Evolutionary conservation across 2,329 filamentous ascomycete species (phyloP).

Genomic region (Botrytis pseudocinerea): DNA sequence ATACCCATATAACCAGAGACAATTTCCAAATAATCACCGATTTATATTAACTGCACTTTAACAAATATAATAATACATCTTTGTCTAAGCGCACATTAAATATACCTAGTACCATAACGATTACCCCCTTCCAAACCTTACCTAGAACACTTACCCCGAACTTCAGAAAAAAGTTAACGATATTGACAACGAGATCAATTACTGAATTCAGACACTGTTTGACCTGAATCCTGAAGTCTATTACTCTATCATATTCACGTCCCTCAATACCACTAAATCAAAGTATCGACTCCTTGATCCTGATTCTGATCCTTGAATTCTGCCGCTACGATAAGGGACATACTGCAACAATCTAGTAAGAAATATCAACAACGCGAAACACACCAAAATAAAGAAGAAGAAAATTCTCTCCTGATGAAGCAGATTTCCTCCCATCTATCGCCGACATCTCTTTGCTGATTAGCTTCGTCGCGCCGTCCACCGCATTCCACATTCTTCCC

Average conservation of each 20-base stretch:
- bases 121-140: slow-evolving; percentile 17
- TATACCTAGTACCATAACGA: background rate
- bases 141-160: slow-evolving; percentile 6
- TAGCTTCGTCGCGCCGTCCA: background rate
- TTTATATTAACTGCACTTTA: background rate
- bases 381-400: background rate
- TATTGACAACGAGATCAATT: slow-evolving; percentile 11
- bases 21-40: background rate
- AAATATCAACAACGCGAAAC: slow-evolving; percentile 7
- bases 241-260: background rate
- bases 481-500: slow-evolving; percentile 18
- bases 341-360: background rate
- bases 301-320: background rate
- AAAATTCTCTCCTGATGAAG: slow-evolving; percentile 14
- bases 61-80: background rate
- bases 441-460: slow-evolving; percentile 16
- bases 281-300: background rate
- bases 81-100: slow-evolving; percentile 4
- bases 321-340: background rate
- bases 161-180: slow-evolving; percentile 6
- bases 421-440: slow-evolving; percentile 7
- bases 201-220: background rate
- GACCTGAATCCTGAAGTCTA: background rate
- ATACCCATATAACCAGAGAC: background rate
- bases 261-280: background rate